Percentiles rank a stretch among this genome's conserved stretches.
Evolutionary conservation across 371 early-diverging fungal species (phyloP).

Genomic region (Nematocida displodere): DNA sequence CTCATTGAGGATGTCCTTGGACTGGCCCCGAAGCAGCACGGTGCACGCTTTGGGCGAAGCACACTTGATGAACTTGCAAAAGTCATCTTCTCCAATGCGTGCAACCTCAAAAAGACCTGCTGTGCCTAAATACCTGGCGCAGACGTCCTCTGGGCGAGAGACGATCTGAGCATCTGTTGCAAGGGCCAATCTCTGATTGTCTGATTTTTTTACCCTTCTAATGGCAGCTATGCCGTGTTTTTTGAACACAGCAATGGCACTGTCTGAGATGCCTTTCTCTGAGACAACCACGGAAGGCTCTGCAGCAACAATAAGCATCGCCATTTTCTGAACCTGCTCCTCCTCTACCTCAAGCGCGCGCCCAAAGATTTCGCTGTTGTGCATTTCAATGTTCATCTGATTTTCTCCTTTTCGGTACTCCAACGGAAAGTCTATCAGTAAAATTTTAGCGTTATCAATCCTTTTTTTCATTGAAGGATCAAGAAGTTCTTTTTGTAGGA

Average conservation of each 20-base stretch:
- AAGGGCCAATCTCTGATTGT: conserved; percentile 92
- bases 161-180: conserved; percentile 94
- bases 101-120: conserved; percentile 89
- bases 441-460: conserved; percentile 92
- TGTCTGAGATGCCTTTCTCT: conserved; percentile 86
- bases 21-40: conserved; percentile 89
- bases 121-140: conserved; percentile 85
- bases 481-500: conserved; percentile 97
- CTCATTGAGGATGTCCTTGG: conserved; percentile 94
- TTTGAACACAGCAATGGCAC: conserved; percentile 75
- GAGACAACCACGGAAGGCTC: conserved; percentile 96
- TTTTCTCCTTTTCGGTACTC: conserved; percentile 99
- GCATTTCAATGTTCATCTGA: conserved; percentile 94
- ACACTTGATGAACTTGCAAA: conserved; percentile 77
- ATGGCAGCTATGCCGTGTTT: conserved; percentile 94
- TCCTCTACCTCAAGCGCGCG: conserved; percentile 94
- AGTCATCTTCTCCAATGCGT: conserved; percentile 89
- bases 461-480: conserved; percentile 96
- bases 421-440: conserved; percentile 92
- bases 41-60: conserved; percentile 94
- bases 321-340: conserved; percentile 90
- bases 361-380: conserved; percentile 87
- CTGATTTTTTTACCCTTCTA: conserved; percentile 93
- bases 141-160: conserved; percentile 87
- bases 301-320: conserved; percentile 81